phyloP scores from a whole-genome alignment of 164 flowering plant species.

The Brasenia schreberi region DNA sequence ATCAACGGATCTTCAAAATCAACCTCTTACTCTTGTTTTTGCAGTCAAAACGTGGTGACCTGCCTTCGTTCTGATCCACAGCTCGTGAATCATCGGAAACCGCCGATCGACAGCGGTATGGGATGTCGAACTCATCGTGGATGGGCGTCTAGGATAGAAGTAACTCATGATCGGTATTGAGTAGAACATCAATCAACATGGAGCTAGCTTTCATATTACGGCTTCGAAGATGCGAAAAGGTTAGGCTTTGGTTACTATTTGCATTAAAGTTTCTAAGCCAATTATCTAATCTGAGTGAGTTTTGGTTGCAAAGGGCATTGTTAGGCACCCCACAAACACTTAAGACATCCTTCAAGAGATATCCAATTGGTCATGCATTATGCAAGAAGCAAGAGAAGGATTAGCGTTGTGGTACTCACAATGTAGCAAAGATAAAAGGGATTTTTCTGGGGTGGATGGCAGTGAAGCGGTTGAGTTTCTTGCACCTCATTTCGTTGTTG shows the following conservation, averaged over 20 bases:
- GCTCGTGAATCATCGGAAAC: not conserved
- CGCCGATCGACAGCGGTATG: not conserved
- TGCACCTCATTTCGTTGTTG: constrained; percentile 14
- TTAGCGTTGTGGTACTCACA: constrained; percentile 13
- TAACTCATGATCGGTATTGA: not conserved
- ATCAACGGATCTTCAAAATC: too few relatives aligned
- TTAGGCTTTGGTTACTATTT: too few relatives aligned
- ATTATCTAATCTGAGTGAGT: too few relatives aligned
- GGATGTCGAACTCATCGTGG: not conserved
- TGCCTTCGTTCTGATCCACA: not conserved
- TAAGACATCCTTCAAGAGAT: too few relatives aligned
- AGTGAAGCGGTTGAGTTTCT: constrained; percentile 15
- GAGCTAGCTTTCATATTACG: not conserved
- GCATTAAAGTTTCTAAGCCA: too few relatives aligned
- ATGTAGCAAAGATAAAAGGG: constrained; percentile 23
- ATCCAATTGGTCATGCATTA: too few relatives aligned
- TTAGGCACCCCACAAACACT: too few relatives aligned
- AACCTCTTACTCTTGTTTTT: not conserved
- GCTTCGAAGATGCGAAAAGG: too few relatives aligned
- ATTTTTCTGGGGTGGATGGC: constrained; percentile 21
- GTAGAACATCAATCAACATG: not conserved
- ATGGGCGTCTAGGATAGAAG: not conserved
- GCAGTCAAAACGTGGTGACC: not conserved
- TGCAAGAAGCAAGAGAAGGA: too few relatives aligned
- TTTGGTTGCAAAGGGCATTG: too few relatives aligned